Conservation (phyloP, 768 basidiomycete genomes). For the Pholiota microspora region DNA sequence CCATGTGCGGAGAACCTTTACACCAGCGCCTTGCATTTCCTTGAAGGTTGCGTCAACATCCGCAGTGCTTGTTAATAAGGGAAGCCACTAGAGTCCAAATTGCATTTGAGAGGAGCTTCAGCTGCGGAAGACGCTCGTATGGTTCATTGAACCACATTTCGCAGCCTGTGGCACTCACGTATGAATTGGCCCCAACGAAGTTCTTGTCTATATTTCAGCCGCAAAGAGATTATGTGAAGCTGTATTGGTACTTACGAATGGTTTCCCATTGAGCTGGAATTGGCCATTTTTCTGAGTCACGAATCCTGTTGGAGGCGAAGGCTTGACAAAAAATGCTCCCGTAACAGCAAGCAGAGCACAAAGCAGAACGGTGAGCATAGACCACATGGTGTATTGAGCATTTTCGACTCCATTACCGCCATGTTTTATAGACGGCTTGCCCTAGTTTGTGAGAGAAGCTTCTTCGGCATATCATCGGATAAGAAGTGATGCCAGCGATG, state of each 20-base stretch:
- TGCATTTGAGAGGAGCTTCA: too few relatives aligned
- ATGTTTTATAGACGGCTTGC: background rate
- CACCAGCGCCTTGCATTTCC: conserved; percentile 44
- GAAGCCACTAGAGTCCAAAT: conserved; percentile 47
- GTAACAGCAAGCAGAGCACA: background rate
- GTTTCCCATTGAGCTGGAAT: background rate
- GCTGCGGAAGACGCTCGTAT: too few relatives aligned
- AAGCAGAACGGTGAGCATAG: background rate
- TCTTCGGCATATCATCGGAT: background rate
- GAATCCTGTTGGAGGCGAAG: background rate
- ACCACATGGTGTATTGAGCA: background rate
- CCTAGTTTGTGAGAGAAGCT: background rate
- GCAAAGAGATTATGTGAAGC: background rate
- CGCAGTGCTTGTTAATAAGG: conserved; percentile 40
- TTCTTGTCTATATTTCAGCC: conserved; percentile 20
- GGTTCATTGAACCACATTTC: too few relatives aligned
- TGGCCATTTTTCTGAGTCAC: background rate
- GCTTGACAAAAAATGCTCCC: background rate
- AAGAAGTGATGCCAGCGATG: background rate
- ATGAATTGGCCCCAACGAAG: conserved; percentile 56
- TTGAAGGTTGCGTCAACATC: conserved; percentile 51
- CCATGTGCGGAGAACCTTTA: conserved; percentile 58
- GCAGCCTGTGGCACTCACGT: conserved; percentile 30
- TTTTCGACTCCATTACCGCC: background rate
- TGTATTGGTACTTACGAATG: background rate